Base-by-base conservation (phyloP, 2,329 filamentous ascomycete genomes). In the Pestalotiopsis sp. region DNA sequence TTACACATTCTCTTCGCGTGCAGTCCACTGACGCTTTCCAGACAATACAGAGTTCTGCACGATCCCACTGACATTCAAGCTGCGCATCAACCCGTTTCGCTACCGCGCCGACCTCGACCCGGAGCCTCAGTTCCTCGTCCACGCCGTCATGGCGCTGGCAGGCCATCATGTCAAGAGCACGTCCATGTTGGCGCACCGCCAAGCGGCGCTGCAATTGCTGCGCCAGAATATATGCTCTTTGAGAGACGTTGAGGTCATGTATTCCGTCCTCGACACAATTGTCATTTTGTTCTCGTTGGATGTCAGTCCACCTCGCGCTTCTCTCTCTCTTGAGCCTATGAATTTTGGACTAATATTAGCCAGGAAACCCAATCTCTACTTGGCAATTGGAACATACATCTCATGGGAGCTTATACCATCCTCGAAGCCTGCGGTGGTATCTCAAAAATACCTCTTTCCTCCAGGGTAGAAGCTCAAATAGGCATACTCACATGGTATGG, bases 41-140 rank as follows among this genome's bases (percentile, higher is more conserved):
- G 66, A 68, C 11, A 65, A 68, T 14, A 11, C n/a, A 17, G 61
- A 68, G 31, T 65, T 68, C 13, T 68, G 66, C 27, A 68, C 49
- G 14, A 68, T 68, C 23, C 66, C 66, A 1, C 41, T 68, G 31
- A 65, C 66, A 3, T 65, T 58, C 4, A 60, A 68, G n/a, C 39
- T 68, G 3, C 60, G 56, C 7, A 13, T 31, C 31, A 68, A 65
- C 20, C 66, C 66, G 2, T 65, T 68, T 6, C 60, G 49, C 17
- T 68, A 68, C 5, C 41, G 49, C 17, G 38, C 25, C 9, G n/a
- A 13, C 4, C 17, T 59, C 14, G 0, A 31, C 13, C 31, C 49
- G 5, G 66, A 68, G 9, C 66, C 66, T 1, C 2, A n/a, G 11
- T 68, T 41, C 41, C 31, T 68, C 1, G 45, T 57, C 3, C 60